phyloP scores from a whole-genome alignment of 2,329 filamentous ascomycete genomes.

The Sporothrix protearum region DNA sequence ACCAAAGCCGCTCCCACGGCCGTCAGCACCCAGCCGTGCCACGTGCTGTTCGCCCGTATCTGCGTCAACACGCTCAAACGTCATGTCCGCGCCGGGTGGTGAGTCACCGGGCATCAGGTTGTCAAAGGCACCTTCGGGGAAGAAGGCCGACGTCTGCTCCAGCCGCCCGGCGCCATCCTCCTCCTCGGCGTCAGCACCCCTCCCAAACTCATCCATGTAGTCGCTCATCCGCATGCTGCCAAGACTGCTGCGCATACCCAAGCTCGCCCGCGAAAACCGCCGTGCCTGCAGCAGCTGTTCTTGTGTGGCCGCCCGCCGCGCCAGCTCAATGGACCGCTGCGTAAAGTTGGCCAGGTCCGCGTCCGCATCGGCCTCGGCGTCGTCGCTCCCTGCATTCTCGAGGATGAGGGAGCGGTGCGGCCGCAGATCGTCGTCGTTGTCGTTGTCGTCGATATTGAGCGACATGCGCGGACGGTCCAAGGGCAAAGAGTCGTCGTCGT shows the following conservation, averaged over 20 bases:
- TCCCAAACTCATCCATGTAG: slow-evolving; percentile 39
- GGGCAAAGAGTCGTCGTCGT: slow-evolving; percentile 50
- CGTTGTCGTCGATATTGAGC: slow-evolving; percentile 50
- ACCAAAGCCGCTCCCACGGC: slow-evolving; percentile 50
- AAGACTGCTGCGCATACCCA: slow-evolving; percentile 53
- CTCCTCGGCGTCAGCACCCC: slow-evolving; percentile 34
- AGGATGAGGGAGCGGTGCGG: slow-evolving; percentile 54
- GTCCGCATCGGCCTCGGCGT: slow-evolving; percentile 18
- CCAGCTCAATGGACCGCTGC: slow-evolving; percentile 56
- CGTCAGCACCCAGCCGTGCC: slow-evolving; percentile 37
- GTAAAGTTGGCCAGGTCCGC: slow-evolving; percentile 53
- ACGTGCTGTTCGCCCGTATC: slow-evolving; percentile 34
- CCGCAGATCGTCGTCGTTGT: slow-evolving; percentile 50
- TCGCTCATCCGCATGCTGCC: slow-evolving; percentile 55
- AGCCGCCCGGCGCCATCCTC: slow-evolving; percentile 38
- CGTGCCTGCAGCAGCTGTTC: slow-evolving; percentile 36
- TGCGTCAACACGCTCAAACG: slow-evolving; percentile 42
- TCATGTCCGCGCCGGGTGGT: slow-evolving; percentile 37
- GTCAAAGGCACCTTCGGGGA: slow-evolving; percentile 46
- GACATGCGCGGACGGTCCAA: slow-evolving; percentile 54
- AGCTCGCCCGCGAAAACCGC: slow-evolving; percentile 50
- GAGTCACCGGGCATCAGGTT: slow-evolving; percentile 40
- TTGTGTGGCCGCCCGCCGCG: slow-evolving; percentile 51
- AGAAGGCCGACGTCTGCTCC: slow-evolving; percentile 47
- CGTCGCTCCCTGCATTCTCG: slow-evolving; percentile 36